A percentile compares a stretch with the other conserved stretches of the same genome.
Conservation (phyloP, 495 filamentous ascomycete species). For the Cladorrhinum samala region DNA sequence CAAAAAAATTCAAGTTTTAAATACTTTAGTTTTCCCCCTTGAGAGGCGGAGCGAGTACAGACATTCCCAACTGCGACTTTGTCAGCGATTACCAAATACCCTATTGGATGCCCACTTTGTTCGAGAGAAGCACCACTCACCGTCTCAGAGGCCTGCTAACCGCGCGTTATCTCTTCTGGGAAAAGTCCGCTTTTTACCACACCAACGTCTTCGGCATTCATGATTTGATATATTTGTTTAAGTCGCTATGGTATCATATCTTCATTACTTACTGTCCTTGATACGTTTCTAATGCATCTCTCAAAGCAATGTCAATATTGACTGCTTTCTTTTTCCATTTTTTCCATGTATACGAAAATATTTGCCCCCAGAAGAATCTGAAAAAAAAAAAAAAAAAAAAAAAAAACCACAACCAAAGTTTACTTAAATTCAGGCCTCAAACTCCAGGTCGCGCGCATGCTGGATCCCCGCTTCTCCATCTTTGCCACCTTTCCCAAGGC, state of each 20-base stretch:
- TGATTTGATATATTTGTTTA: no score
- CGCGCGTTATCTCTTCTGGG: slow-evolving; percentile 1
- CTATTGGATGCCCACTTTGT: background rate
- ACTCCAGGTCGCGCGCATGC: slow-evolving; percentile 40
- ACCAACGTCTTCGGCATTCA: no score
- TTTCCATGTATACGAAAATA: background rate
- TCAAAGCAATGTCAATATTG: background rate
- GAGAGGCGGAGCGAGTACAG: no score
- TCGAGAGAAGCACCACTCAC: background rate
- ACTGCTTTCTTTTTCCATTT: background rate
- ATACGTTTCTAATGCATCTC: background rate
- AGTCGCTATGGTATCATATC: no score
- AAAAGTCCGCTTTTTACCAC: background rate
- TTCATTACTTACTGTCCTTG: no score
- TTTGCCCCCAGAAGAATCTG: background rate
- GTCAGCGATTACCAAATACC: background rate
- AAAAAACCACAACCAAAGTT: background rate
- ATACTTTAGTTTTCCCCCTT: no score
- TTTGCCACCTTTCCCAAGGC: slow-evolving; percentile 46
- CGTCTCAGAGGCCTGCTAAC: background rate
- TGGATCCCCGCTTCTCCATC: slow-evolving; percentile 34
- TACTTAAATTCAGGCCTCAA: slow-evolving; percentile 23
- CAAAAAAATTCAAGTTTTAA: no score
- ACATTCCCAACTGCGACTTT: background rate
- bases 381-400: background rate